phyloP scores from a whole-genome alignment of 2,329 filamentous ascomycete species.

The Colletotrichum agaves region DNA sequence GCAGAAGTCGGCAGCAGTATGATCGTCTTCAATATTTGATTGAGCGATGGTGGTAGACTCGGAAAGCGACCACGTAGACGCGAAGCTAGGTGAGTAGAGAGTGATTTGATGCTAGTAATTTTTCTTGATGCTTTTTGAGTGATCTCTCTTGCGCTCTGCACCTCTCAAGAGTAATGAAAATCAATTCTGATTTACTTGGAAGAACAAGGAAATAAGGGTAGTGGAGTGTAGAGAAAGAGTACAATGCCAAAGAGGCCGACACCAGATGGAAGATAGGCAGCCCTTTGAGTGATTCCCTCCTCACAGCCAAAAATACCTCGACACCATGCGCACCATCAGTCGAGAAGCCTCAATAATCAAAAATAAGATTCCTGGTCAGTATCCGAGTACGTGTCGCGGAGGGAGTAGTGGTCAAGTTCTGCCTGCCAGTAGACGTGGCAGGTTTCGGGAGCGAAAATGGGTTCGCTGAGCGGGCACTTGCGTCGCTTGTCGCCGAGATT shows the following conservation, averaged over 20 bases:
- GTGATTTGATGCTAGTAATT: constrained; percentile 40
- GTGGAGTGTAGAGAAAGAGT: constrained; percentile 40
- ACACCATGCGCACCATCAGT: constrained; percentile 38
- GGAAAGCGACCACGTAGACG: constrained; percentile 29
- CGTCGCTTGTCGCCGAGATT: constrained; percentile 18
- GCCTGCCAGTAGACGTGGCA: neutral
- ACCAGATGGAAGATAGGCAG: constrained; percentile 38
- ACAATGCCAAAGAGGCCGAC: constrained; percentile 41
- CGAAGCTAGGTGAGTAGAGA: constrained; percentile 36
- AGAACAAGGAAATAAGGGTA: constrained; percentile 41
- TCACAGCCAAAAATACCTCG: constrained; percentile 39
- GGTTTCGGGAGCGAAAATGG: neutral
- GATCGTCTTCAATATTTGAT: constrained; percentile 5
- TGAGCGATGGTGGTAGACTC: constrained; percentile 15
- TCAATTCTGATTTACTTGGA: constrained; percentile 64
- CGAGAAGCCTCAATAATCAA: constrained; percentile 34
- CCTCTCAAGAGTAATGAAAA: constrained; percentile 51
- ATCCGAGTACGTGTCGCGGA: constrained; percentile 4
- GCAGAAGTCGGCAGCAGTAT: constrained; percentile 16
- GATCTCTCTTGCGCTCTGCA: constrained; percentile 45
- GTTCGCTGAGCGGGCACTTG: constrained; percentile 34
- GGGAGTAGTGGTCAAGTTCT: neutral
- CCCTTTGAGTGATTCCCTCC: constrained; percentile 40
- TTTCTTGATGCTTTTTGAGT: constrained; percentile 38
- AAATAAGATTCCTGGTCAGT: constrained; percentile 24